These are phyloP conservation scores for Sarocladium kiliense DNA, from an alignment of 2,329 filamentous ascomycete species.

Conservation along the genomic window DNA sequence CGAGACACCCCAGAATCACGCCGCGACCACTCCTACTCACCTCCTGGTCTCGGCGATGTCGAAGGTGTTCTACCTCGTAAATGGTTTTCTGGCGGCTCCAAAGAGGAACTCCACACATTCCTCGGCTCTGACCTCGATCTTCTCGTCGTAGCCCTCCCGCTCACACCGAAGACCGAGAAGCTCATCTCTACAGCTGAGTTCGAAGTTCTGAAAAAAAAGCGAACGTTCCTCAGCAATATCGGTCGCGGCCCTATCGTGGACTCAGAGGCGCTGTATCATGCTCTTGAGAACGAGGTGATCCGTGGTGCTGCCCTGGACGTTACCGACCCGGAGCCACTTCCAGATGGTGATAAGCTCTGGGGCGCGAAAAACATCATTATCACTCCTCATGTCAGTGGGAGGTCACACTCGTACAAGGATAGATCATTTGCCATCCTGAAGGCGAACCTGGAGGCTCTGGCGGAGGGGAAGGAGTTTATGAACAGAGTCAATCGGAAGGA, in stretches of 20 bases:
- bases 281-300: constrained; percentile 42
- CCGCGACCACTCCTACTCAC: constrained; percentile 59
- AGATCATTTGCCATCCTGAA: constrained; percentile 37
- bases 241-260: constrained; percentile 51
- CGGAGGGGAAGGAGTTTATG: constrained; percentile 29
- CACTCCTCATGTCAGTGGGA: constrained; percentile 44
- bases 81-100: constrained; percentile 45
- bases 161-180: constrained; percentile 42
- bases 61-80: constrained; percentile 41
- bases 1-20: constrained; percentile 62
- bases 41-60: constrained; percentile 58
- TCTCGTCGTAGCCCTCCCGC: constrained; percentile 45
- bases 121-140: constrained; percentile 46
- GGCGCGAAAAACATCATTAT: constrained; percentile 63
- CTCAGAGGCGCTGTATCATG: constrained; percentile 54
- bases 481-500: constrained; percentile 34
- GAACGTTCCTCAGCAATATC: constrained; percentile 66
- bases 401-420: constrained; percentile 32
- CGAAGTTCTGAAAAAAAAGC: constrained; percentile 35
- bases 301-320: constrained; percentile 71
- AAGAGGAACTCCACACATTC: constrained; percentile 42
- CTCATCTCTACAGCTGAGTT: constrained; percentile 49
- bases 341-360: constrained; percentile 64
- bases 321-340: constrained; percentile 73
- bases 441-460: constrained; percentile 33